Percentiles rank a stretch among this genome's conserved stretches.
These are phyloP conservation scores for Rubia peregrina DNA, from an alignment of 305 asterid species.

Conservation along the genomic window DNA sequence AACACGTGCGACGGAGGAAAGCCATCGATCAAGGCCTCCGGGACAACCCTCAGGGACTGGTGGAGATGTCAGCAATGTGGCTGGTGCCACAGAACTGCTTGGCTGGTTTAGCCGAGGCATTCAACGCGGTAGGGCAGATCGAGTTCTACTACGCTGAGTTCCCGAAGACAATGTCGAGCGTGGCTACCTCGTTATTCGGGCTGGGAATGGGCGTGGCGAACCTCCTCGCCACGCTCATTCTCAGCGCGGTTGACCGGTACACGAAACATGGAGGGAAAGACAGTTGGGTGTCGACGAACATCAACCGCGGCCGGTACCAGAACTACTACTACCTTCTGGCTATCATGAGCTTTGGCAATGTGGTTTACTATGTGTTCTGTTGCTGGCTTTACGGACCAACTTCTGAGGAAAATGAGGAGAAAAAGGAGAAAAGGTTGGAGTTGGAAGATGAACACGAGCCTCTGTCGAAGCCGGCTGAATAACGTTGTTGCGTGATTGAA, in stretches of 20 bases:
- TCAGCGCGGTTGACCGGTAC: conserved; percentile 29
- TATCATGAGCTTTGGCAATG: conserved; percentile 31
- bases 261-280: conserved; percentile 35
- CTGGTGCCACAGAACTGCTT: conserved; percentile 46
- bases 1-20: conserved; percentile 32
- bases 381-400: conserved; percentile 59
- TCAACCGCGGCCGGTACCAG: conserved; percentile 55
- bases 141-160: conserved; percentile 61
- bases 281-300: conserved; percentile 55
- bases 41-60: conserved; percentile 31
- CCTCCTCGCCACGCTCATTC: conserved; percentile 37
- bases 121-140: conserved; percentile 47
- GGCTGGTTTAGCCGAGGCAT: conserved; percentile 54
- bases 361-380: conserved; percentile 37
- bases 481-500: background rate
- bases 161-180: conserved; percentile 58
- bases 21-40: conserved; percentile 40
- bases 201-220: conserved; percentile 43
- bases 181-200: conserved; percentile 45
- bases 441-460: conserved; percentile 4
- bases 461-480: conserved; percentile 1
- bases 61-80: conserved; percentile 64
- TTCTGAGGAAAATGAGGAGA: conserved; percentile 11
- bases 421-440: background rate
- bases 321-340: conserved; percentile 53